Conservation (phyloP, 352 stramenopile species). For the Pythium phragmitis region DNA sequence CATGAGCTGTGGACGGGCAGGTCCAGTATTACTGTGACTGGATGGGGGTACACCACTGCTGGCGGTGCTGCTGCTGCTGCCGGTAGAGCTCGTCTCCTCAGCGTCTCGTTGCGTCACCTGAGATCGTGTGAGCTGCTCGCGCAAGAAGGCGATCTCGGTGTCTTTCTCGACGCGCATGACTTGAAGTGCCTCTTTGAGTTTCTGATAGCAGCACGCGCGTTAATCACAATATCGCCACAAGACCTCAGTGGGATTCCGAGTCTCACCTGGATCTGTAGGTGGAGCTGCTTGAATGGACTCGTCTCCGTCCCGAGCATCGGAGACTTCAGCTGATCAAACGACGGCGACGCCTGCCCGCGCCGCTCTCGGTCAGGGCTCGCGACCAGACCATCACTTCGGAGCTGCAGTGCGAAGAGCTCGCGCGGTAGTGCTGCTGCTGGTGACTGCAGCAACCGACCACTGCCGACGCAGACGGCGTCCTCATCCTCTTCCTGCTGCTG, state of each 20-base stretch:
- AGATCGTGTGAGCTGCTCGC: conserved; percentile 34
- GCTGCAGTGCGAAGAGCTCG: conserved; percentile 15
- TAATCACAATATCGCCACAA: not conserved
- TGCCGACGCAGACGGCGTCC: not conserved
- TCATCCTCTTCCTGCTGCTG: conserved; percentile 22
- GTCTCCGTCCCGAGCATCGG: conserved; percentile 1
- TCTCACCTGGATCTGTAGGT: conserved; percentile 38
- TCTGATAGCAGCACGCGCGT: not conserved
- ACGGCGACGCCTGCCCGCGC: not conserved
- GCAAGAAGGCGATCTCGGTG: conserved; percentile 52
- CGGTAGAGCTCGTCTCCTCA: not conserved
- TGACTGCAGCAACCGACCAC: not conserved
- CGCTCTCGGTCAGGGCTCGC: conserved; percentile 15
- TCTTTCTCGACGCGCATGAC: conserved; percentile 56
- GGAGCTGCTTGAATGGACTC: conserved; percentile 23
- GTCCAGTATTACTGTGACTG: not conserved
- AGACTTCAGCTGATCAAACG: conserved; percentile 18
- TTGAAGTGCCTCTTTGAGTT: conserved; percentile 54
- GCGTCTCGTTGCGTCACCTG: not conserved
- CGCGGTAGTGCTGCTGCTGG: not conserved
- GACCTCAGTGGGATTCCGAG: too few relatives aligned
- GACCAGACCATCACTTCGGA: conserved; percentile 3
- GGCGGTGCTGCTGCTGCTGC: not conserved
- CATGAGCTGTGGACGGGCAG: conserved; percentile 26
- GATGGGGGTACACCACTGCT: not conserved